Base-by-base conservation (phyloP, 257 asterid genomes). In the Solanum neorickii region DNA sequence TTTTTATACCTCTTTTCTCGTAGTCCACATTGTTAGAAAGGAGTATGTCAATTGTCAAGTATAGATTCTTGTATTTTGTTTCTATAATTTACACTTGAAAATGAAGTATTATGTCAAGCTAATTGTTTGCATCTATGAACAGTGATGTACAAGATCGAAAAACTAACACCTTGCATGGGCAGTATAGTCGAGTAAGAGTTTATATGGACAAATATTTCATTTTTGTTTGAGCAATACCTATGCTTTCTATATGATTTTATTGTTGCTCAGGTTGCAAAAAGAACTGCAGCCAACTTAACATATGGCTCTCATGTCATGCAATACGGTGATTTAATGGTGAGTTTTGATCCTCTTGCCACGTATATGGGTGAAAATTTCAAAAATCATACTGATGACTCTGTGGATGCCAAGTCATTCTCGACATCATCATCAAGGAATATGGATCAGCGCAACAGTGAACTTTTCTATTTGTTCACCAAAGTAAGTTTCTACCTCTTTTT, bases 391-490 rank as follows among this genome's bases (percentile, higher is more conserved):
- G 59, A 76, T 76, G 83, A 33, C 31, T 37, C 31, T 74, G 5
- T 5, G 31, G 29, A 74, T 87, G 94, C 46, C 10, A 98, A 82
- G 93, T 94, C 65, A 96, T 86, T 92, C 35, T 52, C 46, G 1
- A 42, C 12, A 87, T 86, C 95, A 87, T 86, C 95, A 83, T 89
- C 94, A 65, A 90, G 88, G 89, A 91, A 90, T 75, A 91, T 94
- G 84, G 93, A 94, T 87, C 99, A 96, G 87, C 96, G 97, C 0
- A 98, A 93, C 84, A 95, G 98, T 86, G 99, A 95, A 90, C 94
- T 96, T 47, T 77, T 96, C 86, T 96, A 96, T 85, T 94, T 94
- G 86, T 94, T 98, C 98, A 93, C 93, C 87, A 96, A 96, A 98
- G 99, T 95, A 46, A 11, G 66, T 46, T 78, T 12, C 37, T 27